Conservation (phyloP, 2,329 filamentous ascomycete species). For the Ilyonectria sp. region DNA sequence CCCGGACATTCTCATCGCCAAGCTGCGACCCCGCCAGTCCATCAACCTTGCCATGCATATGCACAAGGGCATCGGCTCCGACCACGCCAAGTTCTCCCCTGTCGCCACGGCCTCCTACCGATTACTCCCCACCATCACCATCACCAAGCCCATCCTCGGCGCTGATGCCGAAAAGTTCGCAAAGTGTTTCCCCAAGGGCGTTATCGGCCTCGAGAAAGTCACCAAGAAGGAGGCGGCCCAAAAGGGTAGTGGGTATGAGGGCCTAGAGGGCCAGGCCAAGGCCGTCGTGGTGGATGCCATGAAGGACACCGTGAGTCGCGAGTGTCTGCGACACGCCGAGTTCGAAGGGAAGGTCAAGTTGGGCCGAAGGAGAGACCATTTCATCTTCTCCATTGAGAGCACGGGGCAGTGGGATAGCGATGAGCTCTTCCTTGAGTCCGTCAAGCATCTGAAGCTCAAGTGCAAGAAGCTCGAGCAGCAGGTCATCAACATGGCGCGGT, state of each 20-base stretch:
- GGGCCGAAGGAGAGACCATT: constrained; percentile 91
- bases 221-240: constrained; percentile 75
- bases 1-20: constrained; percentile 94
- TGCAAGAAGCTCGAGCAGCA: constrained; percentile 81
- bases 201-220: constrained; percentile 85
- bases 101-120: constrained; percentile 96
- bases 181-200: constrained; percentile 89
- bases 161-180: constrained; percentile 91
- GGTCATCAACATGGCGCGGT: constrained; percentile 75
- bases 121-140: constrained; percentile 89
- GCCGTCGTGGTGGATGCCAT: constrained; percentile 91
- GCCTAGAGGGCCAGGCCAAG: constrained; percentile 84
- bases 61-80: constrained; percentile 92
- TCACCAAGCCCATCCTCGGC: constrained; percentile 86
- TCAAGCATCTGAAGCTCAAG: constrained; percentile 89
- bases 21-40: constrained; percentile 90
- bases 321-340: constrained; percentile 91
- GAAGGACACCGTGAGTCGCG: constrained; percentile 95
- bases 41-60: constrained; percentile 93
- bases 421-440: constrained; percentile 90
- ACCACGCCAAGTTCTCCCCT: constrained; percentile 97
- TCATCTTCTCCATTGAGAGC: constrained; percentile 97
- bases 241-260: constrained; percentile 77
- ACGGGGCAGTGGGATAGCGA: constrained; percentile 96
- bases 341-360: constrained; percentile 97